These are phyloP conservation scores for Castanea mollissima DNA, from an alignment of 306 rosid genomes.

Conservation along the genomic window DNA sequence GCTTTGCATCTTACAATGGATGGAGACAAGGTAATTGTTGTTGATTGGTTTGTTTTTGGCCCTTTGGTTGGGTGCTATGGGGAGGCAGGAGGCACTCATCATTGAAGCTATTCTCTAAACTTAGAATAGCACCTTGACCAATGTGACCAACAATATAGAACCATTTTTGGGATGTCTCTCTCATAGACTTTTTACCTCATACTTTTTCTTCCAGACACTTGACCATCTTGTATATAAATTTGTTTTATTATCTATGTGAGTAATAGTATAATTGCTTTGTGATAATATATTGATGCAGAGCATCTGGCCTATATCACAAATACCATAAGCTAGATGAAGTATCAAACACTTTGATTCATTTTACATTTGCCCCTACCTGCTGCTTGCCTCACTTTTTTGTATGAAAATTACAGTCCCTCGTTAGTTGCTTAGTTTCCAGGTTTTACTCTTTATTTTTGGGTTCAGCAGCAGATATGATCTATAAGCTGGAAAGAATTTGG, in stretches of 20 bases:
- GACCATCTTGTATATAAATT: not conserved
- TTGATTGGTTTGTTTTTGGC: not conserved
- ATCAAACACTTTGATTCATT: not conserved
- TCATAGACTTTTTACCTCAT: not conserved
- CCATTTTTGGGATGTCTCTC: too few species aligned
- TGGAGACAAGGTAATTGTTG: conserved; percentile 76
- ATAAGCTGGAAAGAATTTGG: not conserved
- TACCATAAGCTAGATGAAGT: not conserved
- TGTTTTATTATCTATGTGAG: not conserved
- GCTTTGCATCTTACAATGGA: conserved; percentile 77
- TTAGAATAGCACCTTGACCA: too few species aligned
- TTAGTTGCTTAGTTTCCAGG: not conserved
- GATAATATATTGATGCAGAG: not conserved
- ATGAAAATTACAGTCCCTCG: not conserved
- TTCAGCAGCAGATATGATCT: not conserved
- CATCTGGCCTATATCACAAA: not conserved
- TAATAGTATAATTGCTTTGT: not conserved
- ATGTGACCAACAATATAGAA: too few species aligned
- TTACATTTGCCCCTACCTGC: not conserved
- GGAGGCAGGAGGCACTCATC: too few species aligned
- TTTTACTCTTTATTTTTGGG: not conserved
- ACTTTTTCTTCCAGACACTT: not conserved
- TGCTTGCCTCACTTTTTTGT: not conserved
- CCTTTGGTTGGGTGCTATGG: too few species aligned
- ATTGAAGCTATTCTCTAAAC: too few species aligned